Evolutionary conservation across 2,329 filamentous ascomycete genomes (phyloP).

Genomic region (Alternaria sp.): DNA sequence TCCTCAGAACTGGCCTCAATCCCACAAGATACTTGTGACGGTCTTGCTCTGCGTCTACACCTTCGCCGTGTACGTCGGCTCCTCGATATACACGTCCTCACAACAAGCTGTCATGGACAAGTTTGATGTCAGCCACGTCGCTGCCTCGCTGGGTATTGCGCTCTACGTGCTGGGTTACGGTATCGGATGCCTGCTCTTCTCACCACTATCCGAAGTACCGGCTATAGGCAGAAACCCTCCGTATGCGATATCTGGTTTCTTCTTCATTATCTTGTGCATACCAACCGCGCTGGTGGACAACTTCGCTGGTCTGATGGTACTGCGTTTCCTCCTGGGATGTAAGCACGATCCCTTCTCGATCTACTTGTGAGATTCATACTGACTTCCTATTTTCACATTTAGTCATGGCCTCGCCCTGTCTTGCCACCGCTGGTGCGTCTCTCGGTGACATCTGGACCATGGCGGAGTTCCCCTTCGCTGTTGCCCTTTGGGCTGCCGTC

Average conservation of each 20-base stretch:
- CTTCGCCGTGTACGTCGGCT: constrained; percentile 64
- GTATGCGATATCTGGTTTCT: constrained; percentile 71
- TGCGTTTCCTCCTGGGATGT: constrained; percentile 48
- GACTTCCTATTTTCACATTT: background rate
- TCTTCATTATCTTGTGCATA: constrained; percentile 72
- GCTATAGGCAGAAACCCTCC: constrained; percentile 70
- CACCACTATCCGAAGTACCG: constrained; percentile 72
- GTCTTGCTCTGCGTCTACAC: constrained; percentile 61
- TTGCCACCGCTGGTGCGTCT: constrained; percentile 47
- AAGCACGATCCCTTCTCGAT: background rate
- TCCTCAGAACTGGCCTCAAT: constrained; percentile 47
- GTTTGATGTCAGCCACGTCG: constrained; percentile 61
- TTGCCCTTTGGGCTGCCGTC: constrained; percentile 52
- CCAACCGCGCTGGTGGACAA: constrained; percentile 69
- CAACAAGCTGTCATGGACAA: constrained; percentile 57
- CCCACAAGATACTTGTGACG: constrained; percentile 44
- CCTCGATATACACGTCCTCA: constrained; percentile 59
- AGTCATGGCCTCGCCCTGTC: constrained; percentile 45
- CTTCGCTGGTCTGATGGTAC: constrained; percentile 68
- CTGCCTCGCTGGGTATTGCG: constrained; percentile 65
- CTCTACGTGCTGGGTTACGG: constrained; percentile 70
- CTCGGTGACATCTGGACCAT: constrained; percentile 49
- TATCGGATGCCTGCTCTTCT: constrained; percentile 69
- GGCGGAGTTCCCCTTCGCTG: constrained; percentile 52
- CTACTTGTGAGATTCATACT: background rate